Base-by-base conservation (phyloP, 2,329 filamentous ascomycete species). In the Fusarium sp. region DNA sequence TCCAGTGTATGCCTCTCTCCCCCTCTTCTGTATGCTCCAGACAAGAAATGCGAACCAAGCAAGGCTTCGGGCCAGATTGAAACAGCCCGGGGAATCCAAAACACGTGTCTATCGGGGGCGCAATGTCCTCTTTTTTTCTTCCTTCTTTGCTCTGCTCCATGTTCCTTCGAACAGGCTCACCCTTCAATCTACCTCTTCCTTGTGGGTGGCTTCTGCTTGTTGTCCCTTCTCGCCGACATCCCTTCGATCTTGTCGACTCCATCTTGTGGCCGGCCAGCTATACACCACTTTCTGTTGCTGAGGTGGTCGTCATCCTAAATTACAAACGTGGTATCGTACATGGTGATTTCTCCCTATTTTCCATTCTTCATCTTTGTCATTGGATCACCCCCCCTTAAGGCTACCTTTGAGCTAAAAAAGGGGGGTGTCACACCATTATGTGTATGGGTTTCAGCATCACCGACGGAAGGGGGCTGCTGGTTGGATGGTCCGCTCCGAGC, bases 271-370 rank as follows among this genome's bases (percentile, higher is more conserved):
- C 61, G 47, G 35, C 71, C 60, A 68, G 59, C 56, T 74, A 63
- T 66, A 73, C 69, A 69, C 63, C 69, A 16, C 58, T 65, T 65
- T 63, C 45, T 42, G 36, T 25, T 60, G 42, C 63, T 56, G 52
- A 57, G 33, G 59, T 45, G 47, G 64, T 72, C 62, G 60, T 74
- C 68, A 65, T 70, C 70, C 68, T 73, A 75, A 65, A 78, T 79
- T 79, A 78, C 75, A 74, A 78, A 76, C 62, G 56, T 69, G 69
- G 58, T 79, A 79, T 78, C 75, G 73, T 79, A 79, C 75, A 79
- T 69, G 63, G 63, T 65, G 45, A 54, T 63, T 61, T 65, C 54
- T 65, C 35, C 54, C 65, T 38, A 42, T 63, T 60, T 63, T 75
- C 40, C 31, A 58, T 61, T 73, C 35, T 74, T 36, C 50, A 31